Evolutionary conservation across 2,329 filamentous ascomycete species (phyloP), one percentile per base, ranked within the genome.

Genomic region (Zymoseptoria passerinii): DNA sequence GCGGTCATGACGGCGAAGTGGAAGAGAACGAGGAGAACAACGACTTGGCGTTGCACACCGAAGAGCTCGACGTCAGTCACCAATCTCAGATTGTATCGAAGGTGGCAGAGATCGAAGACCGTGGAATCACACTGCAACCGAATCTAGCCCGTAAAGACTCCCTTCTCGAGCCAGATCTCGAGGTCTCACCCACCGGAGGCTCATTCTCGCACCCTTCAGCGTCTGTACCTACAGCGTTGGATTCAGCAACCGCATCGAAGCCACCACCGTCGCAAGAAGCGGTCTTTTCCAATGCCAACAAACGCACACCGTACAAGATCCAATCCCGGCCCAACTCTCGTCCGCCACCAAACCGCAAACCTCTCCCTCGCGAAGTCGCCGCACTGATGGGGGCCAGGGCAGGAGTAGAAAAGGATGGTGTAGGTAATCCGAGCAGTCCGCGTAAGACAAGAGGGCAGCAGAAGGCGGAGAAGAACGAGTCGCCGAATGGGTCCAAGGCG

Each of bases 361-460:
- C 8, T 50, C n/a, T 6, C 23, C 48, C 23, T 50, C 18, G 18
- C 13, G 50, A 28, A 18, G 18, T 52, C 23, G 28, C 23, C 23
- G 50, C 23, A 52, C 35, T 44, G 50, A 23, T 52, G 50, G 50
- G 8, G 8, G 8, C 8, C 13, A 28, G 9, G 8, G 50, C 13
- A 44, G 13, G 35, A n/a, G 35, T 16, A 44, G n/a, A 16, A 44
- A 16, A 16, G 7, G 35, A 10, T 7, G 50, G 28, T 28, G 50
- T 29, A 1, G 16, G 23, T 13, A 52, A 52, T 9, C n/a, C n/a
- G 23, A 52, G 28, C n/a, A 23, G 52, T 49, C 58, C 62, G 23
- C 56, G 59, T 20, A 55, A 63, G 58, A 63, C 62, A 9, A 54
- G 62, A 35, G 54, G 35, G 16, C 60, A 60, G 53, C 50, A 55